Conservation (phyloP, 768 basidiomycete genomes). For the Serendipita sp. region DNA sequence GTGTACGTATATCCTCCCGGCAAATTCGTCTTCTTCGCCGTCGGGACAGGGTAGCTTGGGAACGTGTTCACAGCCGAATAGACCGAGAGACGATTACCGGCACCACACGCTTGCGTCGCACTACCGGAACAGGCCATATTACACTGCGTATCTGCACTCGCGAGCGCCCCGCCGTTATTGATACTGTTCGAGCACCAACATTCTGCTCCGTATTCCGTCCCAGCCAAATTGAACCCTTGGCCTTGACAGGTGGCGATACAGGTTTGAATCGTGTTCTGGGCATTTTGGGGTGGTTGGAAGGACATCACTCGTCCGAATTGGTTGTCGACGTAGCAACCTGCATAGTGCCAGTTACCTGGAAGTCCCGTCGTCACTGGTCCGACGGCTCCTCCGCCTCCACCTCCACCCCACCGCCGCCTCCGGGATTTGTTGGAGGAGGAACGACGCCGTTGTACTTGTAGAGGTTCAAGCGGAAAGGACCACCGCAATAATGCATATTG, state of each 20-base stretch:
- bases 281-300: constrained; percentile 25
- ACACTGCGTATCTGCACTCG: constrained; percentile 31
- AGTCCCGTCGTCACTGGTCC: constrained; percentile 37
- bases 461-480: constrained; percentile 41
- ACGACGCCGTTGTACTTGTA: constrained; percentile 41
- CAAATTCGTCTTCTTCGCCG: constrained; percentile 35
- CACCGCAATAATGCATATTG: constrained; percentile 2
- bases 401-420: constrained; percentile 14
- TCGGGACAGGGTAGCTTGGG: constrained; percentile 42
- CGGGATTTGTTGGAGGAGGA: constrained; percentile 17
- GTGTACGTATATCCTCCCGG: constrained; percentile 50
- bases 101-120: constrained; percentile 55
- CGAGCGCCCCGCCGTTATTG: neutral
- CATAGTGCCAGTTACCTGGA: constrained; percentile 41
- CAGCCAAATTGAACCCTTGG: constrained; percentile 49
- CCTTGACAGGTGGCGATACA: constrained; percentile 46
- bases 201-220: constrained; percentile 43
- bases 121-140: constrained; percentile 63
- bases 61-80: constrained; percentile 40
- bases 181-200: constrained; percentile 21
- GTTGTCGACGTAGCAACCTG: constrained; percentile 40
- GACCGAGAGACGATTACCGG: constrained; percentile 52
- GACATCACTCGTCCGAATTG: constrained; percentile 46
- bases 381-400: constrained; percentile 16
- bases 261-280: constrained; percentile 35